These are phyloP conservation scores for Fragaria vesca DNA, from an alignment of 306 rosid species.

Conservation along the genomic window DNA sequence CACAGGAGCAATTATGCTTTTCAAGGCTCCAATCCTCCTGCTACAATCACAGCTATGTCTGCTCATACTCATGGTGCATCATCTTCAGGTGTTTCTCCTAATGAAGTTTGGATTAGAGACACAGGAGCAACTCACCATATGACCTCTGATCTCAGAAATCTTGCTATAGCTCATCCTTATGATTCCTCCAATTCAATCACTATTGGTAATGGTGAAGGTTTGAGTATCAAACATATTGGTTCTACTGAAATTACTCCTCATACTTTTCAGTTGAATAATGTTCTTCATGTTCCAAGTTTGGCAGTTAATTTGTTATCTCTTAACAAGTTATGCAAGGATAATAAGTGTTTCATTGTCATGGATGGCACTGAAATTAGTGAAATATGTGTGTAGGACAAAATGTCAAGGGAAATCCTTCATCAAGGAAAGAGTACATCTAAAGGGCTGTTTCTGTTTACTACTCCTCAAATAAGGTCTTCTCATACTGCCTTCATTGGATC, in stretches of 20 bases:
- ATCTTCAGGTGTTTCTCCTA: no score
- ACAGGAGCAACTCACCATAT: background rate
- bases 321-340: background rate
- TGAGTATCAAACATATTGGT: background rate
- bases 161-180: no score
- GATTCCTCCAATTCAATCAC: background rate
- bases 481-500: background rate
- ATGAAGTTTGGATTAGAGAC: background rate
- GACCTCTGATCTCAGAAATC: background rate
- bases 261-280: background rate
- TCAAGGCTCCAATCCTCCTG: background rate
- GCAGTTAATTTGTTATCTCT: background rate
- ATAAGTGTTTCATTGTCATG: background rate
- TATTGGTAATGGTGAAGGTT: background rate
- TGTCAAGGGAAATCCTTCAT: rapidly evolving
- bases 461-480: background rate
- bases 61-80: background rate
- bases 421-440: background rate
- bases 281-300: background rate
- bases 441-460: background rate
- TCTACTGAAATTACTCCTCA: no score
- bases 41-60: background rate
- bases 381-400: background rate
- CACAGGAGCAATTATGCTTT: background rate
- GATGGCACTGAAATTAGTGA: no score